A percentile compares a stretch with the other conserved stretches of the same genome.
These are phyloP conservation scores for Epithele typhae DNA, from an alignment of 768 basidiomycete genomes.

Conservation along the genomic window DNA sequence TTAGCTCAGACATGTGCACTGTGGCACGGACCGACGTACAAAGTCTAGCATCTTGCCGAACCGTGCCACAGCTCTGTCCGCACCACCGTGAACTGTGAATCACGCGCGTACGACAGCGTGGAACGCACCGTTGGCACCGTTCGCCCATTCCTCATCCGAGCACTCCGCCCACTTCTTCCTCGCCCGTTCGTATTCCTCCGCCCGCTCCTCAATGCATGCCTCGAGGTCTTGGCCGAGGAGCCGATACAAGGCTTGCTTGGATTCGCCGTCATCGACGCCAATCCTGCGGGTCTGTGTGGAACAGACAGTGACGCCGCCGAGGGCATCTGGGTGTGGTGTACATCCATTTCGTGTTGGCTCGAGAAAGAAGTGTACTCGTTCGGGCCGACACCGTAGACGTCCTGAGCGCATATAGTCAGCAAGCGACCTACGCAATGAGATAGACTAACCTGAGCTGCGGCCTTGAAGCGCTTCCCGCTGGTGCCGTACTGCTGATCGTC, in stretches of 20 bases:
- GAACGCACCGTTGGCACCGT: slow-evolving; percentile 45
- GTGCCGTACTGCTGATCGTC: slow-evolving; percentile 15
- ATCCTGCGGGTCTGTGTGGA: neutral
- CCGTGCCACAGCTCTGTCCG: slow-evolving; percentile 36
- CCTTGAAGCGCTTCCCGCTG: slow-evolving; percentile 18
- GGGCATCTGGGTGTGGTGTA: neutral
- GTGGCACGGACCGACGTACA: slow-evolving; percentile 30
- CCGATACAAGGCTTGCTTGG: slow-evolving; percentile 27
- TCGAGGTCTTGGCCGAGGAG: slow-evolving; percentile 43
- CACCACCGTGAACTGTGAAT: neutral
- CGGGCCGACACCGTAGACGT: neutral
- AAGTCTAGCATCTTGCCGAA: slow-evolving; percentile 46
- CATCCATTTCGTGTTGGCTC: neutral
- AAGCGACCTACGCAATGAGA: neutral
- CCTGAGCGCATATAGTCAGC: slow-evolving; percentile 6
- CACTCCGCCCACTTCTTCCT: slow-evolving; percentile 47
- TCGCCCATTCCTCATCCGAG: slow-evolving; percentile 48
- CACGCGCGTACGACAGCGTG: neutral
- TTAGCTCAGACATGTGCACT: neutral
- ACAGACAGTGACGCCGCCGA: neutral
- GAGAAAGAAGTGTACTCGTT: slow-evolving; percentile 3
- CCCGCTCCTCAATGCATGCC: slow-evolving; percentile 34
- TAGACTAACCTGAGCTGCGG: neutral
- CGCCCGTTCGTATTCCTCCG: slow-evolving; percentile 41
- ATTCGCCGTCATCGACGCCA: neutral